Percentiles rank a stretch among this genome's conserved stretches.
phyloP scores from a whole-genome alignment of 1,284 basidiomycete genomes.

The Apiotrichum sp. region DNA sequence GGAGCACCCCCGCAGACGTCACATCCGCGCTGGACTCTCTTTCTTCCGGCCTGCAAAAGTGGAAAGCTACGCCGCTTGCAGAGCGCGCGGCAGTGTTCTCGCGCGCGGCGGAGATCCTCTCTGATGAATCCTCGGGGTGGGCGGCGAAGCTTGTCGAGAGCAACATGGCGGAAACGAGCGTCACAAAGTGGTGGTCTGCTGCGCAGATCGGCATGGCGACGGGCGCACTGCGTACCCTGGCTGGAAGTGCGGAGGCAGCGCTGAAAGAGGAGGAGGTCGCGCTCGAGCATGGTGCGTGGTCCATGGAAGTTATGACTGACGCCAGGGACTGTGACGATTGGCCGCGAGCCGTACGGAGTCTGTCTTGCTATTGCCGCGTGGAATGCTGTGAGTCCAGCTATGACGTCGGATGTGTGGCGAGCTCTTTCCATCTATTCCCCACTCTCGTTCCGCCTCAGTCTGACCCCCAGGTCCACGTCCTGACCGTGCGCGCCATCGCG shows the following conservation, averaged over 20 bases:
- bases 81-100: constrained; percentile 11
- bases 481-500: constrained; percentile 49
- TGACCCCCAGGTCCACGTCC: constrained; percentile 4
- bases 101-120: constrained; percentile 10
- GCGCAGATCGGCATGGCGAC: constrained; percentile 10
- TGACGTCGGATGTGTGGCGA: not conserved
- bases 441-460: no score
- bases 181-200: constrained; percentile 12
- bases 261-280: constrained; percentile 8
- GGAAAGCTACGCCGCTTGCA: constrained; percentile 8
- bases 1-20: constrained; percentile 6
- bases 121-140: constrained; percentile 15
- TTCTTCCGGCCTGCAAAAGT: constrained; percentile 2
- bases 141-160: constrained; percentile 5
- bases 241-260: constrained; percentile 9
- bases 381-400: constrained; percentile 19
- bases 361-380: constrained; percentile 25
- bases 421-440: no score
- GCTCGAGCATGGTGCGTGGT: constrained; percentile 7
- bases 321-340: constrained; percentile 5
- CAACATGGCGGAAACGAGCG: constrained; percentile 16
- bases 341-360: constrained; percentile 23
- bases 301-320: not conserved
- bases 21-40: constrained; percentile 6
- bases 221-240: constrained; percentile 5